These are phyloP conservation scores for Psilocybe cubensis DNA, from an alignment of 768 basidiomycete species.

Conservation along the genomic window DNA sequence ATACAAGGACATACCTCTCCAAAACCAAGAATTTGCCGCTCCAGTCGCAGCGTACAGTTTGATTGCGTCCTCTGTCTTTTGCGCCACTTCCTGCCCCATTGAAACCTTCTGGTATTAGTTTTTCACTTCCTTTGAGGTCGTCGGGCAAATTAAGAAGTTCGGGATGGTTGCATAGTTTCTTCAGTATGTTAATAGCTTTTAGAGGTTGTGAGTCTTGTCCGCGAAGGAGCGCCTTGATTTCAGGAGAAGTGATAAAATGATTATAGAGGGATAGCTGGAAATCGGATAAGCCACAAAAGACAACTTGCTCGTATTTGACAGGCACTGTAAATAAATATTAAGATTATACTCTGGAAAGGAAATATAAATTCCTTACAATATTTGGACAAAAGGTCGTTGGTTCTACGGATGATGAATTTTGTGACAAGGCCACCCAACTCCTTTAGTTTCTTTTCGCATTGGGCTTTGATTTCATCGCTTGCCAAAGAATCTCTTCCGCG, in stretches of 20 bases:
- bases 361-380: constrained; percentile 64
- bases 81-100: constrained; percentile 53
- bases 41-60: constrained; percentile 76
- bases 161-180: constrained; percentile 96
- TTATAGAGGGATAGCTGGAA: constrained; percentile 87
- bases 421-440: constrained; percentile 87
- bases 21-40: constrained; percentile 92
- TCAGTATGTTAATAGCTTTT: constrained; percentile 92
- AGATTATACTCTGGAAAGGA: background rate
- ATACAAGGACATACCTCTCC: constrained; percentile 64
- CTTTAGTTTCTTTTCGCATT: constrained; percentile 88
- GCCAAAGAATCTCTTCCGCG: constrained; percentile 90
- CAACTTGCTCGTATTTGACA: constrained; percentile 98
- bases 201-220: constrained; percentile 92
- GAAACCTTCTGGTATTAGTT: constrained; percentile 83
- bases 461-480: constrained; percentile 73
- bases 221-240: constrained; percentile 87
- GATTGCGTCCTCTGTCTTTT: constrained; percentile 46
- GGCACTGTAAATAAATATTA: constrained; percentile 63
- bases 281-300: constrained; percentile 86
- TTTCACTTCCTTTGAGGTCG: constrained; percentile 82
- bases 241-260: constrained; percentile 90
- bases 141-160: constrained; percentile 85
- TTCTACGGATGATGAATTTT: constrained; percentile 93
- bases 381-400: constrained; percentile 93